Evolutionary conservation across 192 early-diverging fungal genomes (phyloP).

Genomic region (Podila epigama): DNA sequence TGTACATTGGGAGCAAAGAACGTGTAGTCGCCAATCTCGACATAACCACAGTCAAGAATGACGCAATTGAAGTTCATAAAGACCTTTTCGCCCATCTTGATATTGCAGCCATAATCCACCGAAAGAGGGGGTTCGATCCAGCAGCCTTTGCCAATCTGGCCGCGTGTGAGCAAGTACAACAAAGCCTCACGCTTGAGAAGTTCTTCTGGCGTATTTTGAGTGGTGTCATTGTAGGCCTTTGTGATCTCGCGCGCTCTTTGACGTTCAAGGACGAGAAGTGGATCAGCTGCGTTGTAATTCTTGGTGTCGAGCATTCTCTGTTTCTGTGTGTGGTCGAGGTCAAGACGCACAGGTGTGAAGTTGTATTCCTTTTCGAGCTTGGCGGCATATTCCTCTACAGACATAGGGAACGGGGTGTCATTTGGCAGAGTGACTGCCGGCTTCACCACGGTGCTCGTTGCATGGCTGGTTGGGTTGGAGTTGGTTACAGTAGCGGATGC

Average conservation of each 20-base stretch:
- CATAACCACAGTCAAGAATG: conserved; percentile 76
- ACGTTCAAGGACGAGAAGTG: conserved; percentile 22
- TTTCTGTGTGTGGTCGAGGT: conserved; percentile 41
- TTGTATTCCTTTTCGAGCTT: conserved; percentile 23
- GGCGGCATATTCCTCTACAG: conserved; percentile 22
- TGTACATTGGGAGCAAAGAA: conserved; percentile 82
- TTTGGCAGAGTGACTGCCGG: neutral
- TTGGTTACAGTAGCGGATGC: too few species aligned
- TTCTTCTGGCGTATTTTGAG: conserved; percentile 7
- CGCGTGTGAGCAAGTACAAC: conserved; percentile 38
- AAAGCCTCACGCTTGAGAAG: conserved; percentile 29
- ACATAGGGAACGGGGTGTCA: neutral
- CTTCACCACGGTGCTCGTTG: too few species aligned
- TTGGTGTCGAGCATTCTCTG: conserved; percentile 36
- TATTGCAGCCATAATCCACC: conserved; percentile 85
- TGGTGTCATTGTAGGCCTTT: conserved; percentile 22
- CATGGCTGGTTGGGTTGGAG: neutral
- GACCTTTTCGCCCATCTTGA: conserved; percentile 72
- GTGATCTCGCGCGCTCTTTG: conserved; percentile 29
- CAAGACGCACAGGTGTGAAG: conserved; percentile 11
- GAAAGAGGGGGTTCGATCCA: conserved; percentile 73
- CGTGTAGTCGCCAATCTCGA: conserved; percentile 78
- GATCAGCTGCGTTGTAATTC: conserved; percentile 22
- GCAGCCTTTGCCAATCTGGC: conserved; percentile 60
- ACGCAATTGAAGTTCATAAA: conserved; percentile 81